Evolutionary conservation across 2,329 filamentous ascomycete genomes (phyloP), one percentile per base, ranked within the genome.

Genomic region (Diaporthe sp.): DNA sequence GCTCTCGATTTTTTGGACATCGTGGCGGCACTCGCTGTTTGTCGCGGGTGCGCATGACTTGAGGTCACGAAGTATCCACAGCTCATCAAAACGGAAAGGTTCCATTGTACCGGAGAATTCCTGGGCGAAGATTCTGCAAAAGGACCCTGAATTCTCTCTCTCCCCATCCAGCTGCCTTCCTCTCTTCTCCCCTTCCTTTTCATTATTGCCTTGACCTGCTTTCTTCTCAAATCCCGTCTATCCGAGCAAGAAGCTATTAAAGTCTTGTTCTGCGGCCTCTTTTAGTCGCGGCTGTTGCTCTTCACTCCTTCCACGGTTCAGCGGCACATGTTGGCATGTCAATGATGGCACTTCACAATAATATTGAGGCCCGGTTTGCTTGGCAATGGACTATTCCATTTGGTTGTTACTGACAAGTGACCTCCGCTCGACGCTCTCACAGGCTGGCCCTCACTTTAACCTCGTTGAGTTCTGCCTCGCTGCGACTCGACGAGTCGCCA

Each of bases 371-470:
- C 69, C 73, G 78, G 72, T 74, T 76, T 76, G 75, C 76, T 78
- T 79, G 78, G 76, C 80, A 80, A 74, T 74, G 68, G 75, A 80
- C 76, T 79, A 75, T 77, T 80, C 77, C 75, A 79, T 77, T 78
- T 76, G 72, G 80, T 83, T 77, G 47, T 50, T 76, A 77, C 70
- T 72, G 76, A 72, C 75, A 81, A 84, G 85, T 61, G 68, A 71
- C 83, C 86, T 87, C 86, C 86, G 87, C 91, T 93, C 91, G 87
- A 92, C 91, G 89, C 90, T 85, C 85, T 85, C 84, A 74, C 72
- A 72, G 78, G 85, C 87, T 87, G 82, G 88, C 86, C 87, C 87
- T 91, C 87, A 91, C 91, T 93, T 93, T 92, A 93, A 93, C 91
- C 91, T 92, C 90, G 87, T 92, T 89, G 88, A 84, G 84, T 84